A percentile compares a stretch with the other conserved stretches of the same genome.
These are phyloP conservation scores for Prototheca cutis DNA, from an alignment of 163 green algal species.

Conservation along the genomic window DNA sequence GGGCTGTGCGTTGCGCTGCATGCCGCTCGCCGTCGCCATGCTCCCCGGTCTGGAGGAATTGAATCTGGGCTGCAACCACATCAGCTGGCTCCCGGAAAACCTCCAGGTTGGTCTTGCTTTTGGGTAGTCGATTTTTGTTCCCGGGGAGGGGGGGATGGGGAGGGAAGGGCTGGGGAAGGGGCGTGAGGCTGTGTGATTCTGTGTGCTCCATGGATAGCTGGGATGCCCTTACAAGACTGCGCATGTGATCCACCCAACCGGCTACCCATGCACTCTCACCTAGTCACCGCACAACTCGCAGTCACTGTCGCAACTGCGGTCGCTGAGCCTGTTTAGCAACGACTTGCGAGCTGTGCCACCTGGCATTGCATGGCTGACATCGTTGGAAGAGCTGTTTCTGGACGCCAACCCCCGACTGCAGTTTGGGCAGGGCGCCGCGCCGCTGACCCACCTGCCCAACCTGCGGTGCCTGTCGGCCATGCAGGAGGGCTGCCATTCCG, in stretches of 20 bases:
- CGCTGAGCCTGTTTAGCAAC: background rate
- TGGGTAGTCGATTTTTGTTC: too few relatives aligned
- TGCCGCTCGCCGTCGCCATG: background rate
- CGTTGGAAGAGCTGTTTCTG: background rate
- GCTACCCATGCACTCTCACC: too few relatives aligned
- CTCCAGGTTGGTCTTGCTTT: background rate
- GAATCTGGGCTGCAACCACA: background rate
- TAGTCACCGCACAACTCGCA: background rate
- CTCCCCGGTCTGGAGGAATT: background rate
- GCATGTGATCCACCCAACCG: too few relatives aligned
- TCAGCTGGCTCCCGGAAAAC: background rate
- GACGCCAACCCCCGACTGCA: constrained; percentile 2
- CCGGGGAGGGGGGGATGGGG: background rate
- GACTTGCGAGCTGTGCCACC: background rate
- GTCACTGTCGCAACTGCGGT: background rate
- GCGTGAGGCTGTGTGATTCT: too few relatives aligned
- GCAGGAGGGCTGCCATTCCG: background rate
- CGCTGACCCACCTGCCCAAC: background rate
- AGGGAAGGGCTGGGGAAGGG: too few relatives aligned
- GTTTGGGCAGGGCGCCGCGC: background rate
- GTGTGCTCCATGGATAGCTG: too few relatives aligned
- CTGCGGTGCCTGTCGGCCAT: constrained; percentile 1
- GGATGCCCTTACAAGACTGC: too few relatives aligned
- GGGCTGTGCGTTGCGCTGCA: background rate
- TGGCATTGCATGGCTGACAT: background rate